Conservation (phyloP, 73 alveolate genomes). For the Durusdinium trenchii region DNA sequence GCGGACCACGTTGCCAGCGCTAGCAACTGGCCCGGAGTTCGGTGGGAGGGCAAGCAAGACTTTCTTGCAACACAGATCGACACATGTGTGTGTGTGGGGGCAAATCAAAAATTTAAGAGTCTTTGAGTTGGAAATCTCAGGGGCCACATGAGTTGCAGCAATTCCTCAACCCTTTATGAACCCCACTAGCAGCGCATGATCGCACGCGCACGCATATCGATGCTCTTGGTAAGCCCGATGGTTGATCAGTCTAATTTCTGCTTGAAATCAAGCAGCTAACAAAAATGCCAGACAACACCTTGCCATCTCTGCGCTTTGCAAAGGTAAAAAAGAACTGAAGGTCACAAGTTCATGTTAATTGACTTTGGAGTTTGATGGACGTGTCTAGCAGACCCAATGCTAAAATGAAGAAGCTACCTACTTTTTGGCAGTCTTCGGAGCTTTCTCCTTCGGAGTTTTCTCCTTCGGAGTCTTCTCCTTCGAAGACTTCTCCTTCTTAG, state of each 20-base stretch:
- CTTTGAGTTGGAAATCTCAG: too few relatives aligned
- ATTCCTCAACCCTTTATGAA: not conserved
- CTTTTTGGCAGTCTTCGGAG: not conserved
- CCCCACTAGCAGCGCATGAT: not conserved
- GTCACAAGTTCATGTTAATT: too few relatives aligned
- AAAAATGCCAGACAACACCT: not conserved
- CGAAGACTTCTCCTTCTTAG: not conserved
- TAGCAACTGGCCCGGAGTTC: not conserved
- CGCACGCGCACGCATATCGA: not conserved
- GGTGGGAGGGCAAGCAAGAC: not conserved
- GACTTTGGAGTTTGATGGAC: not conserved
- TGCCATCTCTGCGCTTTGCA: not conserved
- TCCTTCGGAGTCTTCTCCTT: not conserved
- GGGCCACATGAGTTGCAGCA: too few relatives aligned
- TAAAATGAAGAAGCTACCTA: not conserved
- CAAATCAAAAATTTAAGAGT: too few relatives aligned
- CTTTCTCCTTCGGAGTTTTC: not conserved
- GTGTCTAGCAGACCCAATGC: not conserved
- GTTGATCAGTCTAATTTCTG: not conserved
- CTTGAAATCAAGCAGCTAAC: not conserved
- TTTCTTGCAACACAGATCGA: too few relatives aligned
- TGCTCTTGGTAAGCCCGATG: not conserved
- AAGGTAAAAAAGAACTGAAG: too few relatives aligned
- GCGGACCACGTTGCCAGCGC: slow-evolving; percentile 4
- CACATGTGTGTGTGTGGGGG: too few relatives aligned